phyloP scores from a whole-genome alignment of 2,329 filamentous ascomycete genomes.

The Boeremia exigua region DNA sequence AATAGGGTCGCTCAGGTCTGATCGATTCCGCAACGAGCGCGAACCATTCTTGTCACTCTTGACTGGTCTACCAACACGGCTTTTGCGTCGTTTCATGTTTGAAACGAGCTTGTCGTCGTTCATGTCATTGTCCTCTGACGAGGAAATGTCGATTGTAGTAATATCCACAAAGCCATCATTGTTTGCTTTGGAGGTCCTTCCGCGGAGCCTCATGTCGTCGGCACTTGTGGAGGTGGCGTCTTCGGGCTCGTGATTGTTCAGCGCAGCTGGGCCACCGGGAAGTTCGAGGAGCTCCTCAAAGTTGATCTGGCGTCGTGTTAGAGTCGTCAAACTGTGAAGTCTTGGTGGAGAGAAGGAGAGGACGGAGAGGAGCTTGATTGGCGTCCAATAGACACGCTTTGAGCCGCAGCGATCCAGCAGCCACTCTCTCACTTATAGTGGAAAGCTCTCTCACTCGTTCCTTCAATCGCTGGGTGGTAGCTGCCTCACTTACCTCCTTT shows the following conservation, averaged over 20 bases:
- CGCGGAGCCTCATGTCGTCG: slow-evolving; percentile 36
- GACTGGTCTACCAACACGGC: slow-evolving; percentile 6
- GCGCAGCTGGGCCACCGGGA: slow-evolving; percentile 55
- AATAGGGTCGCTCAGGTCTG: slow-evolving; percentile 19
- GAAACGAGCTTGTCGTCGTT: slow-evolving; percentile 36
- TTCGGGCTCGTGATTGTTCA: slow-evolving; percentile 50
- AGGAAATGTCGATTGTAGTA: slow-evolving; percentile 36
- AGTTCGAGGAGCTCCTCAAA: slow-evolving; percentile 54
- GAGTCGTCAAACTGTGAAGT: not conserved
- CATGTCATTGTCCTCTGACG: slow-evolving; percentile 26
- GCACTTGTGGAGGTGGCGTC: no score
- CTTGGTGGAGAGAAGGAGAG: not conserved
- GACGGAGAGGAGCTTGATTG: not conserved
- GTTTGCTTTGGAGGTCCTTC: slow-evolving; percentile 19
- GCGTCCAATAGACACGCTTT: not conserved
- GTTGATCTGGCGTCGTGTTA: slow-evolving; percentile 48
- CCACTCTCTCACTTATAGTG: not conserved
- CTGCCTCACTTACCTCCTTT: slow-evolving; percentile 49
- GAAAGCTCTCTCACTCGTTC: slow-evolving; percentile 5
- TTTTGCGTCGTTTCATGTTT: slow-evolving; percentile 21
- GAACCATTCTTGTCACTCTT: not conserved
- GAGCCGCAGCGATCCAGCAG: no score
- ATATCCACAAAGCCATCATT: slow-evolving; percentile 39
- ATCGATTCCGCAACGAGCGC: slow-evolving; percentile 23
- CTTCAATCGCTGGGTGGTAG: not conserved